Evolutionary conservation across 2,329 filamentous ascomycete species (phyloP), one percentile per base, ranked within the genome.

Genomic region (Fonsecaea multimorphosa): DNA sequence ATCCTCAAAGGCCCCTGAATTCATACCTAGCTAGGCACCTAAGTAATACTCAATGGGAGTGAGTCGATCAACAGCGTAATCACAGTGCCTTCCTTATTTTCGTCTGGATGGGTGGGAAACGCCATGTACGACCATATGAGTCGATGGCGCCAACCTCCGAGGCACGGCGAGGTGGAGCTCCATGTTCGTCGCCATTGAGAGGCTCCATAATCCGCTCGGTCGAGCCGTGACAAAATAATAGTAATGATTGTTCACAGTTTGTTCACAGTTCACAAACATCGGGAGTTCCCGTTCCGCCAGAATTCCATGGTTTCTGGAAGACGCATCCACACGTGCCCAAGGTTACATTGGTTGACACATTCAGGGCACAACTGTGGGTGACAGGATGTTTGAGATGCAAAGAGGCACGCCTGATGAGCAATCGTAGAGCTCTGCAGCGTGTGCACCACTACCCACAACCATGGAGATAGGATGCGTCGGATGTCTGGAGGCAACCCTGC

Each of bases 321-420:
- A 27, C 22, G 3, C 44, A 24, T 24, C 22, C 22, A 14, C 44
- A 14, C 2, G 8, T 11, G 19, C 44, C 22, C 44, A 49, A 24
- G 44, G 44, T 49, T 49, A 49, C 44, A 49, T 49, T 49, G 44
- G 19, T 49, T 49, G 44, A 49, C 44, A 49, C 44, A 49, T 49
- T 24, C 44, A 24, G 44, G 19, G 19, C 44, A 49, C 22, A 11
- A n/a, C n/a, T n/a, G n/a, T n/a, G n/a, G n/a, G n/a, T n/a, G 9
- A 14, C 9, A 49, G 19, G 11, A 24, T 49, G 5, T 44, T 22
- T 24, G 44, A 49, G 44, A 24, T 49, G 22, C 19, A 24, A 24
- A 49, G 44, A 49, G 44, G 22, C 11, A 12, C 2, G 22, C 8
- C 19, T 12, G 19, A 24, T 49, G 44, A 24, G 44, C 44, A 49